A percentile compares a stretch with the other conserved stretches of the same genome.
phyloP scores from a whole-genome alignment of 2,329 filamentous ascomycete species.

The Phialemonium atrogriseum region DNA sequence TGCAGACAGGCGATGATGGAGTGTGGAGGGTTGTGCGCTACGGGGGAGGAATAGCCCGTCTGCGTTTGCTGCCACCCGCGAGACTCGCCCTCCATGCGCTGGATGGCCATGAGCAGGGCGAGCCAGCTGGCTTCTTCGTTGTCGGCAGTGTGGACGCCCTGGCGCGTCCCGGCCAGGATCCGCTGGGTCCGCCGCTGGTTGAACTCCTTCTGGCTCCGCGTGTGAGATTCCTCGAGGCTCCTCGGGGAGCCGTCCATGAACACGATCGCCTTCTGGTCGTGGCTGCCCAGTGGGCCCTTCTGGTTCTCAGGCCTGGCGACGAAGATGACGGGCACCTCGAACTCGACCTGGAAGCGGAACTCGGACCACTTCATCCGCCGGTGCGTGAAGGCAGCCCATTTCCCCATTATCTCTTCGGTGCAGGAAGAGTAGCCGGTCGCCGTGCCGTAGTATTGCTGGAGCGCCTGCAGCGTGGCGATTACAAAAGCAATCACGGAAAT shows the following conservation, averaged over 20 bases:
- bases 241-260: conserved; percentile 29
- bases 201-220: conserved; percentile 18
- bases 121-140: conserved; percentile 50
- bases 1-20: conserved; percentile 37
- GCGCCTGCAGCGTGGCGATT: conserved; percentile 36
- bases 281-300: conserved; percentile 20
- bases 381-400: conserved; percentile 32
- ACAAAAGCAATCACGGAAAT: conserved; percentile 38
- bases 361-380: conserved; percentile 32
- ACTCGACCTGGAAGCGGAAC: conserved; percentile 40
- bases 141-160: conserved; percentile 43
- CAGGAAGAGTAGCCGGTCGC: conserved; percentile 41
- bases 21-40: conserved; percentile 24
- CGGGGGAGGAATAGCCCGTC: conserved; percentile 12
- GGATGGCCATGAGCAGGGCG: conserved; percentile 38
- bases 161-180: conserved; percentile 8
- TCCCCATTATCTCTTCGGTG: conserved; percentile 37
- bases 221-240: conserved; percentile 27
- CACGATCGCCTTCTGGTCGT: conserved; percentile 21
- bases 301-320: conserved; percentile 33
- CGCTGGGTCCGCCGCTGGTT: conserved; percentile 19
- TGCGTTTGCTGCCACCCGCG: conserved; percentile 34
- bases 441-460: conserved; percentile 42
- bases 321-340: conserved; percentile 42
- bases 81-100: conserved; percentile 40